Evolutionary conservation across 1,284 basidiomycete genomes (phyloP), one percentile per base, ranked within the genome.

Genomic region (Ustilago hordei): DNA sequence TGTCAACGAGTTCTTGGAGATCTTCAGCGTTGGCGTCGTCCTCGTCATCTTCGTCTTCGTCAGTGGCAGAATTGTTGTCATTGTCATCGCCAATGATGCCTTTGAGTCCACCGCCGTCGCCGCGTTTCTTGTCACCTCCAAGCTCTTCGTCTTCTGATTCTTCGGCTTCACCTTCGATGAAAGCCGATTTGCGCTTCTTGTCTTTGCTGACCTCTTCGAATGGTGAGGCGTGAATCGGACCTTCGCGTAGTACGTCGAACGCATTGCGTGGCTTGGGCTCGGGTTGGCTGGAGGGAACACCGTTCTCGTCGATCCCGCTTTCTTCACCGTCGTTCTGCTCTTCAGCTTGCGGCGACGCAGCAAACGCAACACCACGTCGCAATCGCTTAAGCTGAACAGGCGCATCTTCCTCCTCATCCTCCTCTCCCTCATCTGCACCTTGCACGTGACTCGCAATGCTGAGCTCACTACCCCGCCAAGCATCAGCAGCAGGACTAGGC

Each of bases 111-210:
- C 81, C 78, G 15, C 74, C 81, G 38, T 71, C 76, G 23, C 70
- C 73, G 15, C 64, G 63, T 38, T 65, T 60, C 52, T 65, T 60
- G 7, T 43, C 36, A n/a, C 76, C 70, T 15, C 58, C 66, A 2
- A 68, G 70, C 63, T 78, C 74, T 55, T 84, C 83, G 34, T 81
- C 81, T 35, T 84, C 84, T 2, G 84, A 85, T 69, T 85, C 84
- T 60, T 81, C 84, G n/a, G 84, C 84, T 59, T 85, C 84, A 6
- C 83, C 84, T 55, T 78, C 79, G 39, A 85, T 74, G 68, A 83
- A 85, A 17, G 69, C 76, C 3, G 69, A 73, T 50, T 78, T 78
- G 64, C 69, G 71, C 48, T 74, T 80, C 60, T 75, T 75, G 39
- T 48, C 31, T 13, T 57, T 60, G 13, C 19, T 36, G 11, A n/a